Evolutionary conservation across 176 grass and related monocot species (phyloP), one percentile per base, ranked within the genome.

Genomic region (Triticum urartu): DNA sequence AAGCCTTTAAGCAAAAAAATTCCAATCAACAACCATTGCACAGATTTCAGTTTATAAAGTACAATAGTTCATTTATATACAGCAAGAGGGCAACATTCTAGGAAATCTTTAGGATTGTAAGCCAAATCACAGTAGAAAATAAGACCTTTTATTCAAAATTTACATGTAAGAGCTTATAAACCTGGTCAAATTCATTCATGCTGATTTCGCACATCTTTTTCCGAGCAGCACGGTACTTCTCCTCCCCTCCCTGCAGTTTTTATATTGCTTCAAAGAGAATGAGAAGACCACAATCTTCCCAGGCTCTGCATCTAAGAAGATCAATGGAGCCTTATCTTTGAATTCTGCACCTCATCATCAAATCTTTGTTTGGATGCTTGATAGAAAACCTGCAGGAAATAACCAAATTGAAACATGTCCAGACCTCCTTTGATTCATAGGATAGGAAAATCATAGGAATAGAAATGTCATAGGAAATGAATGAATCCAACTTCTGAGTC

Each of bases 131-230:
- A 48, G 28, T 68, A 72, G 54, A 68, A 66, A 61, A 54, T 74
- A 43, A 9, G 1, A 14, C 93, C 95, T 89, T 98, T 92, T 95
- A 88, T 87, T 98, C 93, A 48, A 98, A 61, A 15, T 66, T 40
- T 69, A 95, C 93, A 75, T 79, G 60, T 50, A 98, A 84, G 68
- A 84, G 93, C 79, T 92, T 78, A 84, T 98, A 98, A 18, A 98
- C 93, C 75, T 87, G 72, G 20, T 89, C 84, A 81, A 98, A 98
- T 86, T 98, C 95, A 5, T 72, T 87, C 85, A 91, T 90, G 80
- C 95, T 98, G 48, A 95, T 85, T 80, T 95, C 88, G 69, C 93
- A 98, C n/a, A 98, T 98, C 25, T 92, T 95, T 87, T 90, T 70
- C 95, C 91, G 95, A 64, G 95, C 91, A 76, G 88, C 80, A 60